Evolutionary conservation across 768 basidiomycete genomes (phyloP).

Genomic region (Tricholoma furcatifolium): DNA sequence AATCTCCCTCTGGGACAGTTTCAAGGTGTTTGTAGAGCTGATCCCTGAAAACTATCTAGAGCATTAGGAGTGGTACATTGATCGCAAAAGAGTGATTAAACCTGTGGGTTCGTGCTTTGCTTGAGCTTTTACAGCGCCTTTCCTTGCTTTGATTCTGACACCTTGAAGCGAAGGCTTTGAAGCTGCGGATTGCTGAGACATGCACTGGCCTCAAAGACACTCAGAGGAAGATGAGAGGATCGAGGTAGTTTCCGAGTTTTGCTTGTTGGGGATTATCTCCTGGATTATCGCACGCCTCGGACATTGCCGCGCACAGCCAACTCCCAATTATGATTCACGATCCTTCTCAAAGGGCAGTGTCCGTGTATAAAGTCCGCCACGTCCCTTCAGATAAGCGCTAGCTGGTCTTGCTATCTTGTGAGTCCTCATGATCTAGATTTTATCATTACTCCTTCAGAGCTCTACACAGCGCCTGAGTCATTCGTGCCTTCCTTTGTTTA

Average conservation of each 20-base stretch:
- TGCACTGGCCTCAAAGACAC: constrained; percentile 48
- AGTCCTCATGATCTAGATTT: no score
- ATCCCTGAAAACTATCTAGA: constrained; percentile 78
- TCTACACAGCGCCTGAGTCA: neutral
- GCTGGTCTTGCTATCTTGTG: no score
- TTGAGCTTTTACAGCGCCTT: constrained; percentile 88
- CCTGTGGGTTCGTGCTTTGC: constrained; percentile 91
- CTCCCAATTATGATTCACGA: neutral
- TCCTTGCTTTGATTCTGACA: constrained; percentile 91
- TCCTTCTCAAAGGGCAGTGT: neutral
- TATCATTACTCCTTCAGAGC: no score
- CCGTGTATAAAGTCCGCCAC: neutral
- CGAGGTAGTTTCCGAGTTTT: neutral
- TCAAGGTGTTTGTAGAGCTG: constrained; percentile 91
- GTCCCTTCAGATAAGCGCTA: neutral
- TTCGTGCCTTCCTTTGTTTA: neutral
- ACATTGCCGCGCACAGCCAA: constrained; percentile 14
- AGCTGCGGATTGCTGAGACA: constrained; percentile 87
- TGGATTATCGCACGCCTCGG: constrained; percentile 12
- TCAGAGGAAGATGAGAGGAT: constrained; percentile 14
- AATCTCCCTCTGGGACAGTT: constrained; percentile 75
- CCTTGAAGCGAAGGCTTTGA: constrained; percentile 90
- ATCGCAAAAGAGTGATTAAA: constrained; percentile 23
- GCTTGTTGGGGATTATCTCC: neutral
- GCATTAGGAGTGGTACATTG: constrained; percentile 9